Base-by-base conservation (phyloP, 2,329 filamentous ascomycete genomes). In the Epicoccum nigrum region DNA sequence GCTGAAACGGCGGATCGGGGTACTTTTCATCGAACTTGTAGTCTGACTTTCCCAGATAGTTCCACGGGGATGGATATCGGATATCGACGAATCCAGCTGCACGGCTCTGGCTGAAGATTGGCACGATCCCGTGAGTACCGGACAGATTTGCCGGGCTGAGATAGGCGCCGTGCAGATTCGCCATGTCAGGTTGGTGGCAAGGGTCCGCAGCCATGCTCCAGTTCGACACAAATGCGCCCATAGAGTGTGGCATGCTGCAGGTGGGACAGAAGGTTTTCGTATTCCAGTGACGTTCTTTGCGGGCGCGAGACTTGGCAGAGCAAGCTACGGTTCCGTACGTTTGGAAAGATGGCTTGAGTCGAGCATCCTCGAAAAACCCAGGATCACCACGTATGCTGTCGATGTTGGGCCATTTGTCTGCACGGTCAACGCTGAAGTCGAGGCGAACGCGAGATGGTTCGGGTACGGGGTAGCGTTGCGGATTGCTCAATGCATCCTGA, bases 151-250 rank as follows among this genome's bases (percentile, higher is more conserved):
- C 82, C 0, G 87, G 83, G 0, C 83, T 84, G 32, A 89, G 78
- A 67, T 89, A 85, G 64, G 93, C 85, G 33, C 89, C 87, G 62
- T 93, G 89, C 1, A 93, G 78, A 54, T 86, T 80, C 21, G 84
- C 82, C 25, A 93, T 76, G 57, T 94, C 90, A 1, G 90, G 87
- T 64, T 94, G 90, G 53, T 88, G 83, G 67, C 90, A 95, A 21
- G 87, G 80, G 38, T 90, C 82, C 5, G 85, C 80, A 4, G 87
- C 83, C 7, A 80, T 68, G 1, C 80, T 77, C 85, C 88, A 92
- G 60, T 89, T 79, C 4, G 78, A 76, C 5, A 91, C 74, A 62
- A 90, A 88, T 17, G 85, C 84, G 2, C 83, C 86, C 15, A 83
- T 75, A 0, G 88, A 88, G 63, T 92, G 88, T 0, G 82, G 81